These are phyloP conservation scores for Piper betle DNA, from an alignment of 164 flowering plant genomes.

Conservation along the genomic window DNA sequence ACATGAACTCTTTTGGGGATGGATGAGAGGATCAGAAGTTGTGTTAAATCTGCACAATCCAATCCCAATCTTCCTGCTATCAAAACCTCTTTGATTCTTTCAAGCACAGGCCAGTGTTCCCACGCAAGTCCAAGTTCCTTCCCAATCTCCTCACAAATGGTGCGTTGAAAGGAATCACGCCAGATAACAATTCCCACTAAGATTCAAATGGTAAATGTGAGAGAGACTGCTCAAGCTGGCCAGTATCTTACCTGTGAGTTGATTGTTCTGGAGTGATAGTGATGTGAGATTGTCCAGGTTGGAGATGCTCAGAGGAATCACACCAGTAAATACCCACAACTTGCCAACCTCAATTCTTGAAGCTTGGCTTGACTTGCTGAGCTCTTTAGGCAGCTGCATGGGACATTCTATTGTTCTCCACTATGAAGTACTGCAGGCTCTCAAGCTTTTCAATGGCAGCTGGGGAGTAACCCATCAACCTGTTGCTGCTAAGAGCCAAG, in stretches of 20 bases:
- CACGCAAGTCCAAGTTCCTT: constrained; percentile 36
- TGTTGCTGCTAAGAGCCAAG: constrained; percentile 64
- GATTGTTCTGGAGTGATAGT: constrained; percentile 58
- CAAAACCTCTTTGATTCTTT: constrained; percentile 30
- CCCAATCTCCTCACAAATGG: constrained; percentile 57
- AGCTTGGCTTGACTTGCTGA: constrained; percentile 44
- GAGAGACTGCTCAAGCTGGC: constrained; percentile 32
- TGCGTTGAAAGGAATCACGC: constrained; percentile 57
- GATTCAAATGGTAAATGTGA: constrained; percentile 67
- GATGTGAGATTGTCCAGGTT: constrained; percentile 48
- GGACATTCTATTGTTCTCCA: constrained; percentile 77
- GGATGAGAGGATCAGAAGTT: constrained; percentile 15
- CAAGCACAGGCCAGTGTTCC: constrained; percentile 58
- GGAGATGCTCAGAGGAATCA: constrained; percentile 40
- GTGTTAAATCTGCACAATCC: constrained; percentile 31
- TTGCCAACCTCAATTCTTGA: constrained; percentile 69
- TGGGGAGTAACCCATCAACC: constrained; percentile 40
- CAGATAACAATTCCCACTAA: constrained; percentile 61
- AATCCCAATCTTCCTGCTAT: constrained; percentile 30
- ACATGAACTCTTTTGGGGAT: constrained; percentile 32
- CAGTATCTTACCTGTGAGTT: constrained; percentile 56
- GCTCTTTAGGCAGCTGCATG: constrained; percentile 34
- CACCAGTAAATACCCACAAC: constrained; percentile 60
- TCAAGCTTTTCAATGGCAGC: constrained; percentile 36
- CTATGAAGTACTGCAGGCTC: constrained; percentile 58